Evolutionary conservation across 352 stramenopile species (phyloP).

Genomic region (Globisporangium radiosum): DNA sequence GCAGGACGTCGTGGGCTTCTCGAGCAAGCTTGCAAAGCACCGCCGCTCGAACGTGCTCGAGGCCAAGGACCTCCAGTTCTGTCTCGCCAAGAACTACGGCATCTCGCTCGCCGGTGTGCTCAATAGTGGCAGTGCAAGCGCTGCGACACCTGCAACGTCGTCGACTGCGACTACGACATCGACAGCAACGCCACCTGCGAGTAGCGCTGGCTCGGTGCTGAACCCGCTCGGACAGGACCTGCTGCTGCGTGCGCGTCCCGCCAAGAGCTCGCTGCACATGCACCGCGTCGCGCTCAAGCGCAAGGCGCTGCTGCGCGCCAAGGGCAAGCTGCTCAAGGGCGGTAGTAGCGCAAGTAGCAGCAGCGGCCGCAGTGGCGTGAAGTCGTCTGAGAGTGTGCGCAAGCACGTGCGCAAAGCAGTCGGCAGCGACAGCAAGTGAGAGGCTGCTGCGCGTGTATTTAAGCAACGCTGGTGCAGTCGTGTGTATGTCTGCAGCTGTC

Average conservation of each 20-base stretch:
- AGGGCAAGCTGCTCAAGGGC: conserved; percentile 47
- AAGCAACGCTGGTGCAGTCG: background rate
- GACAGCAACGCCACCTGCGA: background rate
- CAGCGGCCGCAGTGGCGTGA: conserved; percentile 17
- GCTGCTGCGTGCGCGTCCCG: conserved; percentile 42
- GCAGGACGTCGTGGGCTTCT: conserved; percentile 65
- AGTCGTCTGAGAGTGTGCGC: conserved; percentile 26
- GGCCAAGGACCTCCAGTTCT: conserved; percentile 73
- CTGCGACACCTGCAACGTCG: background rate
- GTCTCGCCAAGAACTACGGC: conserved; percentile 80
- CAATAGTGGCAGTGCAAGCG: background rate
- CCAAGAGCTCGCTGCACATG: conserved; percentile 80
- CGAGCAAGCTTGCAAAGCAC: conserved; percentile 60
- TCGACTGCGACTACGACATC: too few relatives aligned
- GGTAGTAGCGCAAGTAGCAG: conserved; percentile 17
- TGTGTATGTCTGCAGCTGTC: too few relatives aligned
- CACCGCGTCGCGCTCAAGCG: conserved; percentile 74
- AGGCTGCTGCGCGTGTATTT: background rate
- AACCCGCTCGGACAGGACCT: conserved; percentile 54
- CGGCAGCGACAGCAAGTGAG: conserved; percentile 25
- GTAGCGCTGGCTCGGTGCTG: conserved; percentile 13
- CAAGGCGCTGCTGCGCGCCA: conserved; percentile 51
- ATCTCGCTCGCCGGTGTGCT: conserved; percentile 71
- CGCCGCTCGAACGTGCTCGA: conserved; percentile 67
- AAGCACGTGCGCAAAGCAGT: conserved; percentile 55